A percentile compares a stretch with the other conserved stretches of the same genome.
Evolutionary conservation across 2,329 filamentous ascomycete species (phyloP).

Genomic region (Rachicladosporium sp.): DNA sequence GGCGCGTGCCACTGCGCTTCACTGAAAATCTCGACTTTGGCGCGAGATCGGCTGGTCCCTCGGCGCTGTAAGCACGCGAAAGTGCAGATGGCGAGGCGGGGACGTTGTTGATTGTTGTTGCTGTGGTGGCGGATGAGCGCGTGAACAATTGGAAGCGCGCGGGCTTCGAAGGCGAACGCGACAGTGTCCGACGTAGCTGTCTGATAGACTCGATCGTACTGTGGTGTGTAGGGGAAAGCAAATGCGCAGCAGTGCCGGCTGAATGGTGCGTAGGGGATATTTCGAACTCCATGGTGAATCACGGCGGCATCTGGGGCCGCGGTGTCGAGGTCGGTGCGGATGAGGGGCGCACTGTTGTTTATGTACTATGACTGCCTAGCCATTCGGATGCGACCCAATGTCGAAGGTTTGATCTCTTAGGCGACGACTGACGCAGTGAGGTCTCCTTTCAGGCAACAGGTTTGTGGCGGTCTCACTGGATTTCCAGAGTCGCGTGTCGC

Average conservation of each 20-base stretch:
- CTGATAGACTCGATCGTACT: slow-evolving; percentile 63
- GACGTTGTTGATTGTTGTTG: slow-evolving; percentile 7
- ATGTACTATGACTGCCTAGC: background rate
- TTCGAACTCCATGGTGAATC: slow-evolving; percentile 33
- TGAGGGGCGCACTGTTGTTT: slow-evolving; percentile 2
- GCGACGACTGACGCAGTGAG: background rate
- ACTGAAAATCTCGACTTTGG: slow-evolving; percentile 36
- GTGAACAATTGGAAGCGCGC: slow-evolving; percentile 55
- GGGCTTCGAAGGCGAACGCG: slow-evolving; percentile 60
- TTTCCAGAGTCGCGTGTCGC: slow-evolving; percentile 1
- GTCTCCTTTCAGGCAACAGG: no score
- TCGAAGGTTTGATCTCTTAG: background rate
- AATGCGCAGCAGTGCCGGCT: slow-evolving; percentile 63
- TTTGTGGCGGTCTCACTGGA: background rate
- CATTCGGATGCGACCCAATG: background rate
- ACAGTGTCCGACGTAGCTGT: slow-evolving; percentile 53
- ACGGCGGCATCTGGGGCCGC: slow-evolving; percentile 1
- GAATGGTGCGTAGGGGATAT: slow-evolving; percentile 40
- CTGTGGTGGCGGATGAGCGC: slow-evolving; percentile 29
- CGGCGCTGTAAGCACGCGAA: slow-evolving; percentile 34
- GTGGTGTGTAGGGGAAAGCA: slow-evolving; percentile 63
- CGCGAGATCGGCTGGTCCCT: slow-evolving; percentile 12
- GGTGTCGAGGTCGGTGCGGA: no score
- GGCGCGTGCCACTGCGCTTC: slow-evolving; percentile 20
- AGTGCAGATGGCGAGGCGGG: slow-evolving; percentile 30